Base-by-base conservation (phyloP, 257 asterid species). In the Rauvolfia tetraphylla region DNA sequence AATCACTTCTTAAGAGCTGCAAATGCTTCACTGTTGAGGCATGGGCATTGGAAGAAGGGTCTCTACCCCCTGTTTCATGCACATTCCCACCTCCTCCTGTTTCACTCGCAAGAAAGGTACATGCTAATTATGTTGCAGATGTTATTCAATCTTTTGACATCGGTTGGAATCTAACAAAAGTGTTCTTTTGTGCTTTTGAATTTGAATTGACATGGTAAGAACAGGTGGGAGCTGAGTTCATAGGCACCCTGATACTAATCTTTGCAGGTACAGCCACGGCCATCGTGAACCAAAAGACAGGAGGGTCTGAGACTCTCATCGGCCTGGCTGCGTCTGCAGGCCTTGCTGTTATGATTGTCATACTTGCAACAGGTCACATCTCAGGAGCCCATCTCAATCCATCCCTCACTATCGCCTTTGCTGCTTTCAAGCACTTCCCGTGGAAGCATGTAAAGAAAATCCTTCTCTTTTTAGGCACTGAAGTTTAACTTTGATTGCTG, bases 371-470 rank as follows among this genome's bases (percentile, higher is more conserved):
- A 0, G 97, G 98, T 15, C 98, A 94, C 80, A 94, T 94, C 83
- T 94, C 98, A 14, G 98, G 98, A 22, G 98, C 98, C 1, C 97
- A 94, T 76, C 90, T 94, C 76, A 94, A 94, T 82, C 98, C 98
- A 2, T 81, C 97, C 0, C 56, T 94, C 67, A 94, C 98, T n/a
- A 82, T 94, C 68, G 97, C 97, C 62, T 94, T 94, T 77, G 98
- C 97, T 29, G 92, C 93, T 54, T 90, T 94, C 75, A 84, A 85
- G 36, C 97, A 90, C 84, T 94, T 94, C 71, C 98, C 97, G 0
- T 90, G 97, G 97, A 92, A 88, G 70, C 86, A 92, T 79, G 96
- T 92, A 82, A 44, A 18, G 10, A 5, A 62, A 42, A 63, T 14
- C 41, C 27, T 62, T 62, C 39, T 18, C 11, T 56, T 23, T 56